A percentile compares a stretch with the other conserved stretches of the same genome.
Evolutionary conservation across 2,329 filamentous ascomycete genomes (phyloP).

Genomic region (Claviceps sorghi): DNA sequence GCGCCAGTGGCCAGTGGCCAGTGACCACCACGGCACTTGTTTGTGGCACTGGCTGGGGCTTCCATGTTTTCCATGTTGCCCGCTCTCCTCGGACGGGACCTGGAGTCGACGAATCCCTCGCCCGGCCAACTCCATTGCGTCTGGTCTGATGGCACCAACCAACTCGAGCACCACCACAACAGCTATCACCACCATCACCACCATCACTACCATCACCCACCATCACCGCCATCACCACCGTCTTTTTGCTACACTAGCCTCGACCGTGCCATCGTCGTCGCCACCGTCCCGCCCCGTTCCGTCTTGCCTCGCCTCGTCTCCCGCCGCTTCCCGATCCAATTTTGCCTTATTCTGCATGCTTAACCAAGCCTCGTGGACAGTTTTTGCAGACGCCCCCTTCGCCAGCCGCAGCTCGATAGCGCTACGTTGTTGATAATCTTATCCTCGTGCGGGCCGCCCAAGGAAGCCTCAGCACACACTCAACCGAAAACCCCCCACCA

Average conservation of each 20-base stretch:
- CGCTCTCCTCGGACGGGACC: neutral
- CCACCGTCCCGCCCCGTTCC: neutral
- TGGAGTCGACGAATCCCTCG: neutral
- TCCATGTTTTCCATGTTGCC: neutral
- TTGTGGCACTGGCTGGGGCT: neutral
- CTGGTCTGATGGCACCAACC: neutral
- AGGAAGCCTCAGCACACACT: neutral
- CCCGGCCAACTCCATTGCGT: conserved; percentile 4
- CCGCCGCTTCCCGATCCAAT: neutral
- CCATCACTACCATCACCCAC: neutral
- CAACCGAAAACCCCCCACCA: too few relatives aligned
- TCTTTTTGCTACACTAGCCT: conserved; percentile 1
- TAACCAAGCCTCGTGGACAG: neutral
- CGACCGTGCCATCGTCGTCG: neutral
- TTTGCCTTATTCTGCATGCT: conserved; percentile 1
- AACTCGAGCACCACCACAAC: neutral
- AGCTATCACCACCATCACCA: neutral
- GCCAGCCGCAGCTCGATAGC: neutral
- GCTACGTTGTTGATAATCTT: neutral
- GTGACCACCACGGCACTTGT: neutral
- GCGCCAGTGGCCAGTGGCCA: neutral
- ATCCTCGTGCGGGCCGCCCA: neutral
- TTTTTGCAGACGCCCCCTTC: neutral
- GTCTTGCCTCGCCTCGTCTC: too few relatives aligned
- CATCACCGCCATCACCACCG: neutral